Evolutionary conservation across 306 rosid species (phyloP).

Genomic region (Fagus crenata): DNA sequence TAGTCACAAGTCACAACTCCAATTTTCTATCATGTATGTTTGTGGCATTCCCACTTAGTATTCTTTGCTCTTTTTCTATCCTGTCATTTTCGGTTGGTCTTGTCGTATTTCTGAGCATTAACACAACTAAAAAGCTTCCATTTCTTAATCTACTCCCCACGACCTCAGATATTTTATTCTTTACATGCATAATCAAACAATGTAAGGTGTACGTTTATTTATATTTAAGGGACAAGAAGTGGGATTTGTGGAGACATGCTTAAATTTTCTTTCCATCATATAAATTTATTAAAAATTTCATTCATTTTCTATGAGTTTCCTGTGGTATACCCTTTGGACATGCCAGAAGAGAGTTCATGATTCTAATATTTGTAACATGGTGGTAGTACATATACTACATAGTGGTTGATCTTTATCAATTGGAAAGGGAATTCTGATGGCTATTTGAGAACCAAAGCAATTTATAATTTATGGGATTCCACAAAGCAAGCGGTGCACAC

Average conservation of each 20-base stretch:
- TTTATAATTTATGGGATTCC: not conserved
- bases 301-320: conserved; percentile 6
- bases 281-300: not conserved
- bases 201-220: not conserved
- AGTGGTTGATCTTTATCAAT: too few species aligned
- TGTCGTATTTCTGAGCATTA: conserved; percentile 52
- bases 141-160: conserved; percentile 27
- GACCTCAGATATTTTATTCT: not conserved
- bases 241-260: conserved; percentile 28
- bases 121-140: conserved; percentile 21
- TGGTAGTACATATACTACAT: too few species aligned
- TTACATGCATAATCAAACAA: conserved; percentile 16
- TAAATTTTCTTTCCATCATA: not conserved
- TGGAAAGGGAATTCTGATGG: not conserved
- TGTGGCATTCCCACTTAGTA: conserved; percentile 52
- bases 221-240: not conserved
- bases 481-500: not conserved
- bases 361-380: not conserved
- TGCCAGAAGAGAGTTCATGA: too few species aligned
- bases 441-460: not conserved
- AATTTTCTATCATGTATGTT: conserved; percentile 35
- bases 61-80: conserved; percentile 34
- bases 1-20: conserved; percentile 36
- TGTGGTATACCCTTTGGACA: too few species aligned
- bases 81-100: conserved; percentile 47